Evolutionary conservation across 331 rosid genomes (phyloP).

Genomic region (Quercus tomentella): DNA sequence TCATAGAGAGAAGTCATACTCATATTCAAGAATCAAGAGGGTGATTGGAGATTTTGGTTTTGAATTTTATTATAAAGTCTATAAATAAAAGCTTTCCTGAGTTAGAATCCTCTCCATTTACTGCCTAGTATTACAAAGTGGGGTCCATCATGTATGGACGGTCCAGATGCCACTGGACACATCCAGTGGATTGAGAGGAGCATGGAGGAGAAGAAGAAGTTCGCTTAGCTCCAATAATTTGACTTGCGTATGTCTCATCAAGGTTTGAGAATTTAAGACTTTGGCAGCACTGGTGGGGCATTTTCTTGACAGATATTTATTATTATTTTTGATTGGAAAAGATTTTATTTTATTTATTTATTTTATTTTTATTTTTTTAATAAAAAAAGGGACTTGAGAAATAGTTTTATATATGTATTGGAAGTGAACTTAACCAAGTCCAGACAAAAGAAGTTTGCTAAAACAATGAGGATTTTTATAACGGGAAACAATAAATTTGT

Average conservation of each 20-base stretch:
- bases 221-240: conserved; percentile 28
- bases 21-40: conserved; percentile 4
- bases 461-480: neutral
- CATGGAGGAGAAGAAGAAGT: neutral
- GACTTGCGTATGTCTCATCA: conserved; percentile 27
- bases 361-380: too few relatives aligned
- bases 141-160: conserved; percentile 38
- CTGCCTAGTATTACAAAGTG: conserved; percentile 28
- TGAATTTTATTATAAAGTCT: conserved; percentile 29
- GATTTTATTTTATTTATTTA: too few relatives aligned
- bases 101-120: conserved; percentile 14
- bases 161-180: conserved; percentile 21
- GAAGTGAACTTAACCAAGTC: too few relatives aligned
- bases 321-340: neutral
- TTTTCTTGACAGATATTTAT: conserved; percentile 7
- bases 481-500: neutral
- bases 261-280: conserved; percentile 1
- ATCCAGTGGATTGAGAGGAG: conserved; percentile 18
- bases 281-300: conserved; percentile 7
- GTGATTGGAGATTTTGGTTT: conserved; percentile 35
- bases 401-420: neutral
- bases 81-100: conserved; percentile 12
- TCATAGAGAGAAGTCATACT: conserved; percentile 30
- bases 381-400: neutral
- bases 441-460: too few relatives aligned